Evolutionary conservation across 2,329 filamentous ascomycete species (phyloP).

Genomic region (Alternaria triticina): DNA sequence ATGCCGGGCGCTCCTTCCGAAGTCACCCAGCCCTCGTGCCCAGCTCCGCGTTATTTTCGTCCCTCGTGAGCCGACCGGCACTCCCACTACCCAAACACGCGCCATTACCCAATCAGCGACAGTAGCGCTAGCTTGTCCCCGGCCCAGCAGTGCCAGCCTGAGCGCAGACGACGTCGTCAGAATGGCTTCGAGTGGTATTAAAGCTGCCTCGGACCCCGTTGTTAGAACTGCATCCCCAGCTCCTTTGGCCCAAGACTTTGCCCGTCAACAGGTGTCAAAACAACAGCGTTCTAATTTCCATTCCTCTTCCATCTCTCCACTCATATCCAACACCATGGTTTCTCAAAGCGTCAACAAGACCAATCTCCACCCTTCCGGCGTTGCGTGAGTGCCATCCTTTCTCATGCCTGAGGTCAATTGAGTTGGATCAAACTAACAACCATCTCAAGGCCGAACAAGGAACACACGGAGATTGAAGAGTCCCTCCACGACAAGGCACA

Average conservation of each 20-base stretch:
- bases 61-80: constrained; percentile 29
- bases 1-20: constrained; percentile 32
- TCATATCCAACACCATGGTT: constrained; percentile 47
- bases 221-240: constrained; percentile 49
- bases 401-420: not conserved
- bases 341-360: constrained; percentile 82
- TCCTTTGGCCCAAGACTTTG: constrained; percentile 62
- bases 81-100: constrained; percentile 19
- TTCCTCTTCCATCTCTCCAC: constrained; percentile 60
- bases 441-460: constrained; percentile 70
- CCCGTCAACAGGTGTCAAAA: constrained; percentile 63
- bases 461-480: constrained; percentile 97
- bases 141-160: constrained; percentile 29
- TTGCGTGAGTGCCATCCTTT: constrained; percentile 71
- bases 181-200: constrained; percentile 44
- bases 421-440: constrained; percentile 20
- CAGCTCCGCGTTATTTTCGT: constrained; percentile 40
- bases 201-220: constrained; percentile 46
- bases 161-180: constrained; percentile 36
- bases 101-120: constrained; percentile 33
- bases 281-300: constrained; percentile 66
- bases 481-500: constrained; percentile 96
- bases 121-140: constrained; percentile 27
- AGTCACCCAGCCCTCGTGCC: constrained; percentile 22
- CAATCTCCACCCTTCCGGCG: constrained; percentile 85